Evolutionary conservation across 2,329 filamentous ascomycete genomes (phyloP).

Genomic region (Ophiocordyceps unilateralis): DNA sequence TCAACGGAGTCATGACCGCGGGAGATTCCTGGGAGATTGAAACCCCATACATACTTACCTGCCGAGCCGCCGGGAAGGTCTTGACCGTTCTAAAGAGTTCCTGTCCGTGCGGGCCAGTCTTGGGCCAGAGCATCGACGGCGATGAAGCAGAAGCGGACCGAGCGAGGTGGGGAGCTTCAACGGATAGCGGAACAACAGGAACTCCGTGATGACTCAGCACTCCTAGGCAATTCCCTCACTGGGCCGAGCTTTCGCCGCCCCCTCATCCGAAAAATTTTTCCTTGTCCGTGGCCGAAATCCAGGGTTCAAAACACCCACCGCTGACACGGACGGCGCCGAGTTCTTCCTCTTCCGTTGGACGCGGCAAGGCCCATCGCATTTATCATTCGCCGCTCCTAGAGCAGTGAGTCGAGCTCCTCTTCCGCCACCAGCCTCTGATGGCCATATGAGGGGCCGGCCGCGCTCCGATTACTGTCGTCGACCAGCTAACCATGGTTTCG

Average conservation of each 20-base stretch:
- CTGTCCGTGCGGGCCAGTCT: background rate
- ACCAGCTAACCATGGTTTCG: constrained; percentile 8
- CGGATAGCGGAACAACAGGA: background rate
- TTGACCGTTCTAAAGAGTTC: background rate
- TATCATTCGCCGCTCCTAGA: constrained; percentile 21
- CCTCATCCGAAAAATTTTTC: constrained; percentile 18
- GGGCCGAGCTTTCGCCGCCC: constrained; percentile 2
- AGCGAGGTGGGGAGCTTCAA: background rate
- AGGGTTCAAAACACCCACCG: constrained; percentile 16
- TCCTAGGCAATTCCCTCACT: background rate
- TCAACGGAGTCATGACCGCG: background rate
- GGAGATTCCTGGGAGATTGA: background rate
- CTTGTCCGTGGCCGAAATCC: constrained; percentile 14
- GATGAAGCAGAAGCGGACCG: background rate
- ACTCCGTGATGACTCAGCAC: background rate
- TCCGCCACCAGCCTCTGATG: constrained; percentile 3
- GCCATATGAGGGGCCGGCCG: background rate
- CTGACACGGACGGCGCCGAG: constrained; percentile 16
- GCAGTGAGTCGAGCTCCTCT: constrained; percentile 7
- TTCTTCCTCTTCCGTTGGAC: constrained; percentile 30
- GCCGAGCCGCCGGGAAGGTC: too few species aligned
- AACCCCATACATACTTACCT: background rate
- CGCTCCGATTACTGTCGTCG: background rate
- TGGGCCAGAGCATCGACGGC: background rate
- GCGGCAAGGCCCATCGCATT: constrained; percentile 22